Conservation (phyloP, 2,329 filamentous ascomycete genomes). For the Xenoacremonium recifei region DNA sequence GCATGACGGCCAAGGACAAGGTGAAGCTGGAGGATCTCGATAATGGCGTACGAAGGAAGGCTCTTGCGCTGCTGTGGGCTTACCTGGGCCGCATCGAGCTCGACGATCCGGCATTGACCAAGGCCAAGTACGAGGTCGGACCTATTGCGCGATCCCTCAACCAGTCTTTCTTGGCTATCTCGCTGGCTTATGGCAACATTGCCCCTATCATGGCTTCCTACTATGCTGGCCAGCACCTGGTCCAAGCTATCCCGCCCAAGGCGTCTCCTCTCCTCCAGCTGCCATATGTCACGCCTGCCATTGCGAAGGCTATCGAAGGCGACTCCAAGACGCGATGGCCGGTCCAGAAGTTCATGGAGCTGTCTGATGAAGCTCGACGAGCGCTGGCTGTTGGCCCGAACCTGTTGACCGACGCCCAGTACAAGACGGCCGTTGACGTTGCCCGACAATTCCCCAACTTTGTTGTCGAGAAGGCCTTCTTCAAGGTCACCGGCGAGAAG, state of each 20-base stretch:
- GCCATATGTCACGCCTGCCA: constrained; percentile 73
- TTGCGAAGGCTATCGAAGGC: constrained; percentile 68
- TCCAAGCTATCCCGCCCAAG: constrained; percentile 83
- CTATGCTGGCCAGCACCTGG: constrained; percentile 77
- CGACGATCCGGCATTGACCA: constrained; percentile 72
- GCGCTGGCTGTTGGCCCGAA: constrained; percentile 67
- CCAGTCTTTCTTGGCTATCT: constrained; percentile 82
- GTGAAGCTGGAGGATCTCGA: constrained; percentile 78
- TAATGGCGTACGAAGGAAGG: constrained; percentile 77
- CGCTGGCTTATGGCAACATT: constrained; percentile 83
- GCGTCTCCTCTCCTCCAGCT: constrained; percentile 89
- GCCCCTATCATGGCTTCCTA: constrained; percentile 80
- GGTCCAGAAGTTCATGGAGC: constrained; percentile 85
- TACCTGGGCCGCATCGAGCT: constrained; percentile 89
- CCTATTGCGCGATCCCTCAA: constrained; percentile 83
- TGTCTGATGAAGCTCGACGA: constrained; percentile 72
- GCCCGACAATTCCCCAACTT: constrained; percentile 83
- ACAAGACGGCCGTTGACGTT: constrained; percentile 70
- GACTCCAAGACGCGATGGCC: constrained; percentile 72
- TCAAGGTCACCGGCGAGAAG: constrained; percentile 96
- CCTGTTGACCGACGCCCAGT: constrained; percentile 74
- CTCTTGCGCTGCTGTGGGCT: constrained; percentile 87
- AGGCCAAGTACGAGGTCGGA: constrained; percentile 85
- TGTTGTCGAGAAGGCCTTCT: constrained; percentile 88
- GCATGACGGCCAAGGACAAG: constrained; percentile 71